Evolutionary conservation across 345 rosid species (phyloP), one percentile per base, ranked within the genome.

Genomic region (Conringia planisiliqua): DNA sequence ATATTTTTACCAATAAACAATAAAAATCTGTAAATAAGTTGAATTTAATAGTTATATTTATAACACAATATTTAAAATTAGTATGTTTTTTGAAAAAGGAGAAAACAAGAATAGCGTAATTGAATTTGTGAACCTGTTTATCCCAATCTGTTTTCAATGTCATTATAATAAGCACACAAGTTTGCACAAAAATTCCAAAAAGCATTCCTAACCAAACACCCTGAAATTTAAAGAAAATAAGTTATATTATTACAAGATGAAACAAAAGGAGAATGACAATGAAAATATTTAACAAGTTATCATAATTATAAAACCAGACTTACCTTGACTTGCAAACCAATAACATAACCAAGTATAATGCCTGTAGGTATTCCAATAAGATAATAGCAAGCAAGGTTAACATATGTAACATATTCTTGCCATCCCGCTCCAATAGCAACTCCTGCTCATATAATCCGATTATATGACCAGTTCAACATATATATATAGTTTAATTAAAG

Each of bases 161-260:
- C 74, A 72, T 64, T 58, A 78, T 61, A 0, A 69, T 43, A 63
- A 74, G 82, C 35, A 74, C 75, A 1, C 72, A 72, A 58, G 75
- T 81, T 40, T 78, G 72, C 65, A 81, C 78, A 24, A 86, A 79
- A 35, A 89, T 82, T 48, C 91, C 93, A 4, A 89, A 43, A 47
- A 89, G 59, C 93, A 89, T 89, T 46, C 96, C 96, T 1, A 82
- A 60, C 97, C 91, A 89, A 43, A 91, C 89, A 43, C 96, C 93
- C 97, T 87, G 33, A 63, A 24, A 35, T 46, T 46, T 10, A 10
- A 6, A 26, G 35, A 52, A 52, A 26, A 26, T 5, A 12, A 6
- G 58, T 16, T 46, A 16, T 46, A 16, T 33, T 2, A 10, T 46
- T 46, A 46, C 16, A 46, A 3, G 3, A 1, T 40, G n/a, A 43